Evolutionary conservation across 371 early-diverging fungal genomes (phyloP).

Genomic region (Mortierella sp.): DNA sequence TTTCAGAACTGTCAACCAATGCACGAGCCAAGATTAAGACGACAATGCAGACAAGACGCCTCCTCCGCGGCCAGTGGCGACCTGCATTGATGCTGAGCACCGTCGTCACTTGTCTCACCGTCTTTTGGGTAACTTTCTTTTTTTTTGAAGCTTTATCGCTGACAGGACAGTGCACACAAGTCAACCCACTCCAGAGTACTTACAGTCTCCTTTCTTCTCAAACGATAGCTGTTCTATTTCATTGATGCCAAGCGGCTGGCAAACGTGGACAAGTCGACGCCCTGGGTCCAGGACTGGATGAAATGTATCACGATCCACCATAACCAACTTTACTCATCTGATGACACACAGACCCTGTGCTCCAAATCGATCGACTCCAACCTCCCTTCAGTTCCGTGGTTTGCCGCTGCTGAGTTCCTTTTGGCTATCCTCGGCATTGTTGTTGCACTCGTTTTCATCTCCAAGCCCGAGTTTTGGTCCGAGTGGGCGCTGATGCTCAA

Average conservation of each 20-base stretch:
- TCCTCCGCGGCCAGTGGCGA: conserved; percentile 57
- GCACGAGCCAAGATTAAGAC: conserved; percentile 34
- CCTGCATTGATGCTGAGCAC: conserved; percentile 52
- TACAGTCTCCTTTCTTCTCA: too few species aligned
- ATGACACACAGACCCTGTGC: conserved; percentile 35
- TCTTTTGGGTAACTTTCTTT: conserved; percentile 42
- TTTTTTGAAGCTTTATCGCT: neutral
- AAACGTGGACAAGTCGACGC: conserved; percentile 6
- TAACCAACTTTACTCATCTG: conserved; percentile 10
- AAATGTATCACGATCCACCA: conserved; percentile 10
- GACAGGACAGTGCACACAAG: neutral
- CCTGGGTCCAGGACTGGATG: conserved; percentile 41
- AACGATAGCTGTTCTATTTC: conserved; percentile 47
- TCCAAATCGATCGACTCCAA: conserved; percentile 15
- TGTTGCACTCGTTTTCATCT: conserved; percentile 36
- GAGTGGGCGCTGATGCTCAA: conserved; percentile 36
- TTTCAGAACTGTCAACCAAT: conserved; percentile 39
- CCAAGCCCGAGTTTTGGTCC: conserved; percentile 51
- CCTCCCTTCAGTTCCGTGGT: conserved; percentile 49
- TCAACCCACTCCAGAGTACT: neutral
- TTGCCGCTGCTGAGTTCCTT: conserved; percentile 43
- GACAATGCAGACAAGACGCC: conserved; percentile 54
- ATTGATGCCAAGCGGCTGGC: conserved; percentile 35
- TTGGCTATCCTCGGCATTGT: conserved; percentile 40
- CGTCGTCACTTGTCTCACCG: conserved; percentile 27